phyloP scores from a whole-genome alignment of 768 basidiomycete species.

The Clavulina sp. region DNA sequence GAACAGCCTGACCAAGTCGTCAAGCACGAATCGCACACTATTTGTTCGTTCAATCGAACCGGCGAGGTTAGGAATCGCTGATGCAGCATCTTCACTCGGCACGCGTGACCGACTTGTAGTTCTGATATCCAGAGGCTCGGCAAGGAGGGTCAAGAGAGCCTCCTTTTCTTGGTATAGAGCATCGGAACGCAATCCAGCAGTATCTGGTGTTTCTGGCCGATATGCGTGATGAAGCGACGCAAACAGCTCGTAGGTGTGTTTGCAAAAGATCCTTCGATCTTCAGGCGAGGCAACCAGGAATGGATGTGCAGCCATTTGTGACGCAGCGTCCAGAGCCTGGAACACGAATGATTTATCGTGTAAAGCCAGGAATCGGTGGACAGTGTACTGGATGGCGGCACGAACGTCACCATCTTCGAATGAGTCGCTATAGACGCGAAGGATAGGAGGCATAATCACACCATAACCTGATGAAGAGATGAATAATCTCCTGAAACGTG shows the following conservation, averaged over 20 bases:
- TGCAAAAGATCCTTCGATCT: conserved; percentile 35
- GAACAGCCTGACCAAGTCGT: conserved; percentile 52
- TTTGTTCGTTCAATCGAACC: conserved; percentile 37
- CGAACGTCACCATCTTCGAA: conserved; percentile 39
- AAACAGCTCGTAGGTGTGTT: conserved; percentile 40
- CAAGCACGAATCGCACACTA: conserved; percentile 37
- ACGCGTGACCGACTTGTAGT: conserved; percentile 28
- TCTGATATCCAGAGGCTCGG: conserved; percentile 64
- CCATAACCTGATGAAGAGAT: conserved; percentile 53
- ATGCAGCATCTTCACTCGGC: neutral
- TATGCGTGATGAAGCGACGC: conserved; percentile 33
- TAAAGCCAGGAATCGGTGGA: conserved; percentile 53
- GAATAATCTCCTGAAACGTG: conserved; percentile 61
- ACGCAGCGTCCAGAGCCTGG: conserved; percentile 47
- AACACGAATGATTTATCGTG: conserved; percentile 61
- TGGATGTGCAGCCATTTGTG: conserved; percentile 34
- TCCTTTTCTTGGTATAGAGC: conserved; percentile 53
- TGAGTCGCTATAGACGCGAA: conserved; percentile 52
- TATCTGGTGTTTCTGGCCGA: conserved; percentile 29
- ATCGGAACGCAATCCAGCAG: conserved; percentile 46
- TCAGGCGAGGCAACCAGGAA: conserved; percentile 12
- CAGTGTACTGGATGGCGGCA: conserved; percentile 50
- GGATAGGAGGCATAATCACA: conserved; percentile 53
- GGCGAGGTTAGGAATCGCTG: conserved; percentile 15
- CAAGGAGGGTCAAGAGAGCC: conserved; percentile 48